phyloP scores from a whole-genome alignment of 1,139 yeast genomes.

The Geotrichum australiense region DNA sequence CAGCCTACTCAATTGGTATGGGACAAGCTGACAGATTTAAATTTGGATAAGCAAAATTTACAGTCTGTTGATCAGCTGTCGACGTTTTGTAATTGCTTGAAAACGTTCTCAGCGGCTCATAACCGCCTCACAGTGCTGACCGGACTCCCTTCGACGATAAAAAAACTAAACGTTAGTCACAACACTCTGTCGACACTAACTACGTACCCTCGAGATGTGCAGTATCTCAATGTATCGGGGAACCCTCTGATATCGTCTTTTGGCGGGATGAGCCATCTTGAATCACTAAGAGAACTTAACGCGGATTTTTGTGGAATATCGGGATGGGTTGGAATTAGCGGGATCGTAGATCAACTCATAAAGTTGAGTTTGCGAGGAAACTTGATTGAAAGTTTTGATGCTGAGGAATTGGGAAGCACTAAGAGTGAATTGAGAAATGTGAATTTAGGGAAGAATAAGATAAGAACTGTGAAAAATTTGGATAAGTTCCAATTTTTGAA shows the following conservation, averaged over 20 bases:
- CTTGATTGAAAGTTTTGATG: constrained; percentile 22
- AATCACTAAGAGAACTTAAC: constrained; percentile 29
- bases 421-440: constrained; percentile 18
- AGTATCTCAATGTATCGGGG: constrained; percentile 28
- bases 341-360: constrained; percentile 28
- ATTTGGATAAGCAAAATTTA: constrained; percentile 29
- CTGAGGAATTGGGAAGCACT: constrained; percentile 20
- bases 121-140: constrained; percentile 34
- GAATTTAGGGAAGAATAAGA: constrained; percentile 12
- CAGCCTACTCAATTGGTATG: constrained; percentile 33
- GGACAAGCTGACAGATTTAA: constrained; percentile 32
- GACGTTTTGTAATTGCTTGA: constrained; percentile 35
- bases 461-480: constrained; percentile 24
- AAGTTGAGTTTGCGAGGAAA: constrained; percentile 25
- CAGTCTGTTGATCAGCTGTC: constrained; percentile 32
- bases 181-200: constrained; percentile 30
- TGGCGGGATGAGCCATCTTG: constrained; percentile 29
- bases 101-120: constrained; percentile 29
- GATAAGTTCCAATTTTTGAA: constrained; percentile 6
- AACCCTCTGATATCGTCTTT: constrained; percentile 31
- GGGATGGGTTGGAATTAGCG: constrained; percentile 17
- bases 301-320: constrained; percentile 12
- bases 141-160: constrained; percentile 33
- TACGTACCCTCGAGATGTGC: constrained; percentile 21
- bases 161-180: constrained; percentile 26